phyloP scores from a whole-genome alignment of 768 basidiomycete genomes.

The Inosperma sp. region DNA sequence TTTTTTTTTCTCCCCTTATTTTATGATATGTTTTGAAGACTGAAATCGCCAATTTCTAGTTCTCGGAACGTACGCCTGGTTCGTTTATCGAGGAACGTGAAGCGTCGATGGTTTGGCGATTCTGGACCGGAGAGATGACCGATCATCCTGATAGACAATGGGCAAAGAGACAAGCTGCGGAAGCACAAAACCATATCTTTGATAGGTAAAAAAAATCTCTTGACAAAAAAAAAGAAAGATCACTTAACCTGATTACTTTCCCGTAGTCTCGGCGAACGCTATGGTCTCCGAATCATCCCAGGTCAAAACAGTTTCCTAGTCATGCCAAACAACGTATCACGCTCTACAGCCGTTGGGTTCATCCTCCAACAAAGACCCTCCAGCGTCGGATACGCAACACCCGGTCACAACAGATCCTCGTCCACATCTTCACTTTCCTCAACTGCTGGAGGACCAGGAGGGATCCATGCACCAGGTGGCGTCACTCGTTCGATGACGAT shows the following conservation, averaged over 20 bases:
- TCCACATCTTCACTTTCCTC: too few relatives aligned
- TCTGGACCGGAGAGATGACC: conserved; percentile 55
- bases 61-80: conserved; percentile 83
- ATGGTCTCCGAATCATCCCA: conserved; percentile 78
- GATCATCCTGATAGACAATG: conserved; percentile 63
- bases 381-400: too few relatives aligned
- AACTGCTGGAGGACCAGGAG: too few relatives aligned
- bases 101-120: conserved; percentile 81
- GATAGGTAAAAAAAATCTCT: conserved; percentile 44
- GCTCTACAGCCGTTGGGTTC: conserved; percentile 79
- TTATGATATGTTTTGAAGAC: too few relatives aligned
- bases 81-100: conserved; percentile 81
- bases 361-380: too few relatives aligned
- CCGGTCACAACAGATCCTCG: too few relatives aligned
- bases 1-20: too few relatives aligned
- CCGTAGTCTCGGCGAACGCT: conserved; percentile 70
- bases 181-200: conserved; percentile 90
- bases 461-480: too few relatives aligned
- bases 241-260: not conserved
- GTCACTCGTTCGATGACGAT: not conserved
- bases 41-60: too few relatives aligned
- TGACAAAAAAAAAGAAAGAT: not conserved
- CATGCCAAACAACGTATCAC: conserved; percentile 76
- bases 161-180: conserved; percentile 83
- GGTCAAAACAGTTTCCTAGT: conserved; percentile 78